These are phyloP conservation scores for Talaromyces liani DNA, from an alignment of 495 filamentous ascomycete species.

Conservation along the genomic window DNA sequence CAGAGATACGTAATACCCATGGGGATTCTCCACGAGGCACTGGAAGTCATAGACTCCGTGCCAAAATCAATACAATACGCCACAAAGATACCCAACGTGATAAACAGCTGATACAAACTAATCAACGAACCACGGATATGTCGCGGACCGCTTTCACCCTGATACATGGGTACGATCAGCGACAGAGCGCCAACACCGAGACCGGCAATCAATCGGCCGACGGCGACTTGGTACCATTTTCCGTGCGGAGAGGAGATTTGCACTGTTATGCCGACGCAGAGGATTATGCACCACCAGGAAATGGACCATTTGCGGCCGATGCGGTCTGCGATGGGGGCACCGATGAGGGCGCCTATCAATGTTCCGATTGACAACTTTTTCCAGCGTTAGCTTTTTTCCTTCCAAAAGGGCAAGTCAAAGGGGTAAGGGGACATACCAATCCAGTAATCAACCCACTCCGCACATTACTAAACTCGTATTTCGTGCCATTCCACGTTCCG, in stretches of 20 bases:
- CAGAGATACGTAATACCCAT: slow-evolving; percentile 72
- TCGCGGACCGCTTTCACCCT: slow-evolving; percentile 59
- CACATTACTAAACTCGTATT: slow-evolving; percentile 39
- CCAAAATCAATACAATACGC: slow-evolving; percentile 76
- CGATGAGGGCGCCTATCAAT: slow-evolving; percentile 56
- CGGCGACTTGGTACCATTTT: slow-evolving; percentile 47
- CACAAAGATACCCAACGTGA: slow-evolving; percentile 78
- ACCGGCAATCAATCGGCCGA: slow-evolving; percentile 54
- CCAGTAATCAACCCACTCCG: slow-evolving; percentile 48
- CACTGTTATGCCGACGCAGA: slow-evolving; percentile 58
- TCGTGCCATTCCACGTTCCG: slow-evolving; percentile 22
- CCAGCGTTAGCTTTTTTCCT: background rate
- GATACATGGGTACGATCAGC: slow-evolving; percentile 66
- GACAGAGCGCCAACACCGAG: slow-evolving; percentile 64
- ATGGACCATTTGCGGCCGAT: slow-evolving; percentile 49
- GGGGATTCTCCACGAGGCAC: slow-evolving; percentile 68
- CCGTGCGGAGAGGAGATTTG: slow-evolving; percentile 50
- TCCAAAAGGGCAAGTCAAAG: background rate
- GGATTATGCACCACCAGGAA: slow-evolving; percentile 48
- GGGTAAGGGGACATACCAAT: slow-evolving; percentile 20
- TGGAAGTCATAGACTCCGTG: slow-evolving; percentile 41
- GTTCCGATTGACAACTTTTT: slow-evolving; percentile 56
- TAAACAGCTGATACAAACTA: slow-evolving; percentile 72
- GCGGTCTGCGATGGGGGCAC: slow-evolving; percentile 45
- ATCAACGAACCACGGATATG: slow-evolving; percentile 63